Evolutionary conservation across 2,329 filamentous ascomycete species (phyloP), one percentile per base, ranked within the genome.

Genomic region (Ploettnerulaceae sp.): DNA sequence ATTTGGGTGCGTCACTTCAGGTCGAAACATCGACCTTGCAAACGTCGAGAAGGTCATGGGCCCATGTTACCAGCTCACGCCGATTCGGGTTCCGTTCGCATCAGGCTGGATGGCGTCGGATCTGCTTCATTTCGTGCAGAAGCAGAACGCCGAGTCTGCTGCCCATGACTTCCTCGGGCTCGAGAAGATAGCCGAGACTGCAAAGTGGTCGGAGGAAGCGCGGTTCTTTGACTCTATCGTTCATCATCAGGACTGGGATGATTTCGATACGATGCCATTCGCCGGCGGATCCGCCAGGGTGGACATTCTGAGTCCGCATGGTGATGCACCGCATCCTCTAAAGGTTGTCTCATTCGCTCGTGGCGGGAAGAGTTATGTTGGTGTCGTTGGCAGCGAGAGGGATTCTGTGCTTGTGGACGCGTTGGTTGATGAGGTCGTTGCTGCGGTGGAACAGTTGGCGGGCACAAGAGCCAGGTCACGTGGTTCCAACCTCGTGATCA

Each of bases 271-370:
- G 4, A 64, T 74, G 63, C 64, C 4, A 71, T 58, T 75, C 55
- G 69, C 55, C 0, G 61, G 55, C 0, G 47, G 41, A 0, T 43
- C 38, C 4, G 61, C 60, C 17, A 57, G 62, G 14, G 61, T 66
- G 24, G 64, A 63, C 35, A 57, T 66, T 21, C 9, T 60, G 12
- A 66, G 66, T 38, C 66, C 66, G 3, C 62, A 67, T 65, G 57
- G 70, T 57, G 61, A 72, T 64, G 48, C 57, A 54, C 55, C 57
- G 2, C 62, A 64, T 53, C 71, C 71, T 45, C 62, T 70, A 54
- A 73, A 73, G 61, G 65, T 66, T 18, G 69, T 72, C 38, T 69
- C 69, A 18, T 73, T 71, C 54, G 61, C 70, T 0, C 64, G 60
- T 25, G 65, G 60, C 0, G 69, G 64, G n/a, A 57, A 64, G 52